A percentile compares a stretch with the other conserved stretches of the same genome.
These are phyloP conservation scores for Paramecium caudatum DNA, from an alignment of 73 alveolate genomes.

Conservation along the genomic window DNA sequence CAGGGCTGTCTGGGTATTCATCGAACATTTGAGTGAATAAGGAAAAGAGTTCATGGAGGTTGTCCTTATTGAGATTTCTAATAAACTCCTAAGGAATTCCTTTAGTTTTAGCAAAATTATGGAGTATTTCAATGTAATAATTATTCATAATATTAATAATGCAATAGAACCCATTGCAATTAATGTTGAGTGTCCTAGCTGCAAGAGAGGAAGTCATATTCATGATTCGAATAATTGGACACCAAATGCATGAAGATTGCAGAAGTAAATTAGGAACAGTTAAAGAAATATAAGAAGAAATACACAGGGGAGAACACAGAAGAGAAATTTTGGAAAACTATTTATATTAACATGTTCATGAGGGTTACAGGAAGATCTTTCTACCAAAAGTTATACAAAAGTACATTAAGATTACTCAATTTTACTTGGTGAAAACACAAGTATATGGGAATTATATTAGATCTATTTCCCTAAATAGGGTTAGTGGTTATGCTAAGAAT, in stretches of 20 bases:
- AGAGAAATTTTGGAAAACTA: conserved; percentile 10
- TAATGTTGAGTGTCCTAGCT: neutral
- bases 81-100: neutral
- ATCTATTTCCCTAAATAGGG: conserved; percentile 53
- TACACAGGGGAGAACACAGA: conserved; percentile 42
- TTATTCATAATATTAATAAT: conserved; percentile 28
- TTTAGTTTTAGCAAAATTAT: neutral
- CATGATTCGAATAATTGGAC: conserved; percentile 2
- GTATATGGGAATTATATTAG: conserved; percentile 7
- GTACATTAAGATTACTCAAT: neutral
- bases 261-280: neutral
- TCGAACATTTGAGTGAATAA: conserved; percentile 26
- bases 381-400: conserved; percentile 18
- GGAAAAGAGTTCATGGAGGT: neutral
- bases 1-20: conserved; percentile 46
- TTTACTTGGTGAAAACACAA: neutral
- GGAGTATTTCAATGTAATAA: conserved; percentile 43
- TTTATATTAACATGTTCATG: neutral
- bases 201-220: conserved; percentile 16
- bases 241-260: neutral
- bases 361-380: conserved; percentile 4
- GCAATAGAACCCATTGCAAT: neutral
- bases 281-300: neutral
- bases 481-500: conserved; percentile 1
- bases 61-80: neutral